These are phyloP conservation scores for Phytophthora sp. DNA, from an alignment of 352 stramenopile genomes.

Conservation along the genomic window DNA sequence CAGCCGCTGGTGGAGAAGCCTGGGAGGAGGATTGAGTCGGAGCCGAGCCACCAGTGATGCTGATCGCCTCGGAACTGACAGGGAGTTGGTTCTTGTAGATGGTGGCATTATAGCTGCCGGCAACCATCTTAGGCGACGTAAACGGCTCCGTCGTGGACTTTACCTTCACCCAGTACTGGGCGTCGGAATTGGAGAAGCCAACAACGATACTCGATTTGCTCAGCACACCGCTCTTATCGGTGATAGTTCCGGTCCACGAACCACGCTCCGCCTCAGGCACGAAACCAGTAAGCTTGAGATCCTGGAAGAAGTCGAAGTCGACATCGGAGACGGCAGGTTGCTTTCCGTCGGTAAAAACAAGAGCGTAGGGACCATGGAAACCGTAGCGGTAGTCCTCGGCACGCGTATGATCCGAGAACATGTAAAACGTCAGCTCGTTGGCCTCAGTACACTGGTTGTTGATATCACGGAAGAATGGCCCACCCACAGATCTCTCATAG, in stretches of 20 bases:
- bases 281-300: slow-evolving; percentile 48
- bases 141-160: slow-evolving; percentile 27
- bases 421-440: slow-evolving; percentile 63
- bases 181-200: slow-evolving; percentile 19
- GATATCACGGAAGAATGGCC: slow-evolving; percentile 65
- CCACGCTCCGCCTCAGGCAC: slow-evolving; percentile 41
- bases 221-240: slow-evolving; percentile 37
- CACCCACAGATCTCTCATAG: slow-evolving; percentile 57
- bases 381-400: slow-evolving; percentile 59
- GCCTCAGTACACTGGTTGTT: slow-evolving; percentile 62
- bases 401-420: slow-evolving; percentile 69
- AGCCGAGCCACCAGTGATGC: slow-evolving; percentile 16
- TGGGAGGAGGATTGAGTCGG: background rate
- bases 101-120: slow-evolving; percentile 56
- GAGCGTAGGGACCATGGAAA: slow-evolving; percentile 59
- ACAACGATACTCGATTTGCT: slow-evolving; percentile 40
- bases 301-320: slow-evolving; percentile 62
- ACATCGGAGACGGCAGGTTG: slow-evolving; percentile 30
- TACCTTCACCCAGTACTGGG: slow-evolving; percentile 58
- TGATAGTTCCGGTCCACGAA: slow-evolving; percentile 40
- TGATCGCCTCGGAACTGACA: slow-evolving; percentile 43
- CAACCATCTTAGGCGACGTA: slow-evolving; percentile 53
- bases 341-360: slow-evolving; percentile 51
- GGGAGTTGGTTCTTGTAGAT: slow-evolving; percentile 66
- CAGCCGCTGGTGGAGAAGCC: background rate